Percentiles rank a stretch among this genome's conserved stretches.
Conservation (phyloP, 441 rosid species). For the Populus hybrid region DNA sequence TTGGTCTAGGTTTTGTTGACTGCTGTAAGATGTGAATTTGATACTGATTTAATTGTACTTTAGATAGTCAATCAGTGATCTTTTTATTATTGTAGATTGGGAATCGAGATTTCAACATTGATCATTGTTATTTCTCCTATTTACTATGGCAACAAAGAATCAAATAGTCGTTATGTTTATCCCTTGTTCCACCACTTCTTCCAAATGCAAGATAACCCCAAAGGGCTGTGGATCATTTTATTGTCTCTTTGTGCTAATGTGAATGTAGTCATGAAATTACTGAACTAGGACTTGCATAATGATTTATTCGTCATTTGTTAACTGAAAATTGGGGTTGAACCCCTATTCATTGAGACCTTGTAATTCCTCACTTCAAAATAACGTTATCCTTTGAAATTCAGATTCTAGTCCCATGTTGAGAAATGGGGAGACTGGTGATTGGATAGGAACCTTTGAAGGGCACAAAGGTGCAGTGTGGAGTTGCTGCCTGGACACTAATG, state of each 20-base stretch:
- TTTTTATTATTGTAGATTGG: background rate
- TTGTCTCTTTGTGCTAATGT: background rate
- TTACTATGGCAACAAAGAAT: background rate
- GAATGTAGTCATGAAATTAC: background rate
- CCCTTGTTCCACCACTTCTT: background rate
- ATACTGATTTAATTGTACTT: background rate
- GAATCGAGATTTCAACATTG: background rate
- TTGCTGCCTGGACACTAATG: constrained; percentile 81
- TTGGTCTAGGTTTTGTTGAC: background rate
- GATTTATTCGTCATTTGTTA: background rate
- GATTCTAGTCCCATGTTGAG: constrained; percentile 94
- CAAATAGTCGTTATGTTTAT: background rate
- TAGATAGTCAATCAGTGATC: background rate
- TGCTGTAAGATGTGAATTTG: background rate
- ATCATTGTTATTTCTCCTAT: background rate
- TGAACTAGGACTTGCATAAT: background rate
- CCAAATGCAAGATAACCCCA: background rate
- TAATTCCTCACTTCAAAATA: background rate
- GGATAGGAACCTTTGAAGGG: constrained; percentile 98
- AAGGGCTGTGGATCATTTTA: background rate
- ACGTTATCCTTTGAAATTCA: constrained; percentile 25
- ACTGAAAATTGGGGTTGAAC: background rate
- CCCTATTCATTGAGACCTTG: background rate
- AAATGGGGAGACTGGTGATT: constrained; percentile 98
- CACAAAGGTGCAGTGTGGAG: constrained; percentile 99